Evolutionary conservation across 2,329 filamentous ascomycete genomes (phyloP).

Genomic region (Sclerotinia borealis): DNA sequence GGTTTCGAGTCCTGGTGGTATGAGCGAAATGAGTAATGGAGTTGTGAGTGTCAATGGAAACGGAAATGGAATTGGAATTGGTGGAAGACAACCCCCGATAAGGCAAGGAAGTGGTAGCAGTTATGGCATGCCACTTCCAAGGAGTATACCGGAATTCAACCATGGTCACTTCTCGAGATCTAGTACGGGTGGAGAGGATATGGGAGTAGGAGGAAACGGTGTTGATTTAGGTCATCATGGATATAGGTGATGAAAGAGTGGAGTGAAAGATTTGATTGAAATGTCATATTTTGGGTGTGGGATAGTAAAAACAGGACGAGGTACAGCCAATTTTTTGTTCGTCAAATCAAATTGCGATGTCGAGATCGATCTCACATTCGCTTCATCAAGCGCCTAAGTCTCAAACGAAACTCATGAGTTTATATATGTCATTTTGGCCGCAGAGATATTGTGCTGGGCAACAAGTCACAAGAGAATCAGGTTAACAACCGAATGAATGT

Average conservation of each 20-base stretch:
- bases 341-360: neutral
- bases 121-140: conserved; percentile 11
- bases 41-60: conserved; percentile 5
- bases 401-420: neutral
- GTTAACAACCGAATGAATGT: neutral
- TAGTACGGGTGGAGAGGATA: neutral
- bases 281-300: neutral
- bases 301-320: neutral
- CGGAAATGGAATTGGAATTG: conserved; percentile 1
- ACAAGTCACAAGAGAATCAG: neutral
- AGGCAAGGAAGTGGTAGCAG: conserved; percentile 10
- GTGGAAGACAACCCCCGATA: conserved; percentile 10
- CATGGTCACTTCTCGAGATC: conserved; percentile 6
- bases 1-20: neutral
- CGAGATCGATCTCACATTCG: neutral
- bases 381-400: neutral
- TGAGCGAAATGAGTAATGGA: conserved; percentile 5
- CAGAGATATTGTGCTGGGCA: neutral
- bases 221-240: neutral
- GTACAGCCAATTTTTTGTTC: neutral
- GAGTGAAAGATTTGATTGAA: neutral
- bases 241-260: neutral
- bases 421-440: neutral
- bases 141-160: conserved; percentile 9
- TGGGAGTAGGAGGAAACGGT: conserved; percentile 1